Evolutionary conservation across 306 rosid genomes (phyloP).

Genomic region (Pachyrhizus erosus): DNA sequence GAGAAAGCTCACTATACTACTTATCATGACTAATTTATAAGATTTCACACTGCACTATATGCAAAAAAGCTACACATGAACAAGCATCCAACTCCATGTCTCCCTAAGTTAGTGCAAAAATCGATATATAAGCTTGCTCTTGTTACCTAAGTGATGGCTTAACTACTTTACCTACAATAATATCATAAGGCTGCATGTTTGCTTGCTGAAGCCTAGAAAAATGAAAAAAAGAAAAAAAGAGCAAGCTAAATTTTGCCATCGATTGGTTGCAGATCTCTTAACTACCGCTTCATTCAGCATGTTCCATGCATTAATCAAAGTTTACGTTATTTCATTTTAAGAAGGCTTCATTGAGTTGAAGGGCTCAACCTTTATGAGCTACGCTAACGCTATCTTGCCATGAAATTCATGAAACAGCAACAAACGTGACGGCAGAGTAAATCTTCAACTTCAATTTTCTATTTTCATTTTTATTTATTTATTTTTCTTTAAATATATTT

Average conservation of each 20-base stretch:
- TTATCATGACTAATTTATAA: slow-evolving; percentile 9
- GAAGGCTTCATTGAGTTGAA: too few species aligned
- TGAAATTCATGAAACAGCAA: too few species aligned
- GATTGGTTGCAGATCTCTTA: background rate
- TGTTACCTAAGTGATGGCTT: background rate
- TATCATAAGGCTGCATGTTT: background rate
- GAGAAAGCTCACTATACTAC: background rate
- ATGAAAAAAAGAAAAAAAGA: background rate
- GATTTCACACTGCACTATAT: background rate
- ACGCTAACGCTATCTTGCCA: too few species aligned
- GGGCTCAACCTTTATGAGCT: too few species aligned
- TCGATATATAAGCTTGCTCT: background rate
- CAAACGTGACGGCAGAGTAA: too few species aligned
- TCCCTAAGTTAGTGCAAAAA: background rate
- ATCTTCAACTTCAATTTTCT: too few species aligned
- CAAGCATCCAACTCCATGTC: slow-evolving; percentile 1
- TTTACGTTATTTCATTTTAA: too few species aligned
- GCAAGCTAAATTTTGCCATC: background rate
- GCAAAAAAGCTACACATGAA: background rate
- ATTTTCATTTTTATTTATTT: too few species aligned
- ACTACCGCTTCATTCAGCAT: background rate
- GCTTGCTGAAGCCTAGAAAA: background rate
- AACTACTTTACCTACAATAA: slow-evolving; percentile 1
- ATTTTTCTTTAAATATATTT: too few species aligned
- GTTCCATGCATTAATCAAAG: background rate